Evolutionary conservation across 495 filamentous ascomycete genomes (phyloP).

Genomic region (Daldinia grandis): DNA sequence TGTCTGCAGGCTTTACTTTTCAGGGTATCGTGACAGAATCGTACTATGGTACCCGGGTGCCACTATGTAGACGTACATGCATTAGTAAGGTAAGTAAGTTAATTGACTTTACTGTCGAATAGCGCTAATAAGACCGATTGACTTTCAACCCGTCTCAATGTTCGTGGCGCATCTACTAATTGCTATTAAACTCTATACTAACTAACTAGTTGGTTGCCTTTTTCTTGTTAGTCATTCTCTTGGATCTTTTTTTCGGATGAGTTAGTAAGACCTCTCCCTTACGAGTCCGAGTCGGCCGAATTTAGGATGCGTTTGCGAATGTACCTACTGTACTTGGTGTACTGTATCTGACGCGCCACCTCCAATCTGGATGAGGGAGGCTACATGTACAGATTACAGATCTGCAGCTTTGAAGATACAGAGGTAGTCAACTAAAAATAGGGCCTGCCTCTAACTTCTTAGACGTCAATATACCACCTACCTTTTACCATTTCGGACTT

Average conservation of each 20-base stretch:
- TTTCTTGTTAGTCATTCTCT: neutral
- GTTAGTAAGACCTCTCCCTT: neutral
- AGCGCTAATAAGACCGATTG: neutral
- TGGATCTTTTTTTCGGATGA: too few relatives aligned
- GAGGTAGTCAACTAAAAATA: conserved; percentile 4
- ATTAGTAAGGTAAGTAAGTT: neutral
- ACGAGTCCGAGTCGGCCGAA: neutral
- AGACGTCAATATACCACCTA: neutral
- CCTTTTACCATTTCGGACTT: neutral
- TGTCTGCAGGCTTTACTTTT: conserved; percentile 10
- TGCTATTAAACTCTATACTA: neutral
- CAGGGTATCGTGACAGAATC: conserved; percentile 17
- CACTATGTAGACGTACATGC: neutral
- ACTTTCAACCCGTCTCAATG: neutral
- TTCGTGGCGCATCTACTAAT: neutral
- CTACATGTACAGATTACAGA: neutral
- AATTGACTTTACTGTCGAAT: neutral
- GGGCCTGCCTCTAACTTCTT: neutral
- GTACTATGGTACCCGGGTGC: conserved; percentile 9
- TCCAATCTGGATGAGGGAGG: neutral
- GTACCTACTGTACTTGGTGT: neutral
- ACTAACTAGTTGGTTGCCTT: neutral
- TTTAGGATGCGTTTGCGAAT: neutral
- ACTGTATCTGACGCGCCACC: neutral
- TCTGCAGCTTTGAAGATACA: neutral